Percentiles rank a stretch among this genome's conserved stretches.
These are phyloP conservation scores for Trichoderma sp. DNA, from an alignment of 2,329 filamentous ascomycete genomes.

Conservation along the genomic window DNA sequence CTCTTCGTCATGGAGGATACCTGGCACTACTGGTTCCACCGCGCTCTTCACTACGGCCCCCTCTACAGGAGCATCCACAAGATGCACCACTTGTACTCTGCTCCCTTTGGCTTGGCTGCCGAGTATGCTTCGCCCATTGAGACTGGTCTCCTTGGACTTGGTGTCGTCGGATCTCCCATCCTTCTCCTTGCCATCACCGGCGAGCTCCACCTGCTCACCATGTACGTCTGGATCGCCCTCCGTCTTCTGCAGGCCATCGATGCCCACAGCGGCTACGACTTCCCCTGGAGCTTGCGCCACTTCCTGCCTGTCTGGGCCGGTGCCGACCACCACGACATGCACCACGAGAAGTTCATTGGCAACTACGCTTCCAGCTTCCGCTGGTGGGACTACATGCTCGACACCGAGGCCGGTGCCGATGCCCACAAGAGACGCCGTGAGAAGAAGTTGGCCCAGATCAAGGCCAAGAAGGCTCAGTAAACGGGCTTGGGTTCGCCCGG, in stretches of 20 bases:
- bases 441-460: constrained; percentile 65
- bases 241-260: constrained; percentile 97
- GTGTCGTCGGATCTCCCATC: constrained; percentile 78
- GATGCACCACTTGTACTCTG: constrained; percentile 98
- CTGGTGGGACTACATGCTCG: constrained; percentile 95
- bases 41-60: constrained; percentile 86
- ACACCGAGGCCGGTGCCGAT: constrained; percentile 90
- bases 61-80: constrained; percentile 98
- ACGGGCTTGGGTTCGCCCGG: background rate
- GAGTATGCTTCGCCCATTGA: constrained; percentile 98
- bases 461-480: constrained; percentile 65
- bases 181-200: constrained; percentile 78
- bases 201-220: constrained; percentile 91
- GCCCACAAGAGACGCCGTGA: constrained; percentile 81
- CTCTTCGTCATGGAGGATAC: constrained; percentile 96
- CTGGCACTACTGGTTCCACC: constrained; percentile 98
- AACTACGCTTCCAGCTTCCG: constrained; percentile 98
- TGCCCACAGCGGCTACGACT: constrained; percentile 95
- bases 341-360: constrained; percentile 98
- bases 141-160: constrained; percentile 89
- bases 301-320: constrained; percentile 98
- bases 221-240: constrained; percentile 94
- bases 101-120: constrained; percentile 91
- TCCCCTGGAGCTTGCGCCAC: constrained; percentile 94
- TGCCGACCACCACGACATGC: constrained; percentile 91